Percentiles rank a stretch among this genome's conserved stretches.
Conservation (phyloP, 2,329 filamentous ascomycete genomes). For the Lasiodiplodia sp. region DNA sequence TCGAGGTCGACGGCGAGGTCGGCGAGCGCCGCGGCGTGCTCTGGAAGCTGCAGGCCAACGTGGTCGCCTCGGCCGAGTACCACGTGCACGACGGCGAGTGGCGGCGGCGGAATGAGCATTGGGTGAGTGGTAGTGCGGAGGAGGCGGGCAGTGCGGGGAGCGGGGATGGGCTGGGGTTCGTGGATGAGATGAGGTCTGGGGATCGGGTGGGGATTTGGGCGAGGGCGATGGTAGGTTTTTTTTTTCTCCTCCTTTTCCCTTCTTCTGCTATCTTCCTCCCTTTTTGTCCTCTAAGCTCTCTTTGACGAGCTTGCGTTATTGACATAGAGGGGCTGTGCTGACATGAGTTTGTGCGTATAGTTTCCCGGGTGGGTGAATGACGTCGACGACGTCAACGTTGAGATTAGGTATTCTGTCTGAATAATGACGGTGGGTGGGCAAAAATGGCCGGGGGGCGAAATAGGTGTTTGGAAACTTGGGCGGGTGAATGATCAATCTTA, state of each 20-base stretch:
- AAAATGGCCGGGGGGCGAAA: neutral
- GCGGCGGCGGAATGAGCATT: conserved; percentile 19
- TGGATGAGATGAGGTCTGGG: conserved; percentile 37
- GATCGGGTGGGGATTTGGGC: conserved; percentile 43
- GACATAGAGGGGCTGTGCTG: neutral
- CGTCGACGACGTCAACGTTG: conserved; percentile 36
- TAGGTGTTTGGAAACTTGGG: neutral
- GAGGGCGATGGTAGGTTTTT: conserved; percentile 40
- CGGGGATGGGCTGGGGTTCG: conserved; percentile 37
- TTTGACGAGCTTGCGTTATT: neutral
- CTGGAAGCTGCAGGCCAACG: conserved; percentile 45
- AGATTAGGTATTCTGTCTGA: conserved; percentile 30
- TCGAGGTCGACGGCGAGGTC: conserved; percentile 21
- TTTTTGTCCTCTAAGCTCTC: neutral
- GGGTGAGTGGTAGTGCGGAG: conserved; percentile 29
- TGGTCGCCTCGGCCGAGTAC: conserved; percentile 34
- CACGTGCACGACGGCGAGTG: conserved; percentile 15
- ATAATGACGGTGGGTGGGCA: neutral
- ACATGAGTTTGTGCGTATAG: conserved; percentile 32
- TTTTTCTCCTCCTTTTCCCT: neutral
- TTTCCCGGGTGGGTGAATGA: conserved; percentile 42
- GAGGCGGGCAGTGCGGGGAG: conserved; percentile 28
- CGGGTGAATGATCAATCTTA: neutral
- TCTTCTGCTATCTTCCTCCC: no score
- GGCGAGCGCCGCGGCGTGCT: conserved; percentile 12